Evolutionary conservation across 2,329 filamentous ascomycete genomes (phyloP), one percentile per base, ranked within the genome.

Genomic region (Aspergillus sp.): DNA sequence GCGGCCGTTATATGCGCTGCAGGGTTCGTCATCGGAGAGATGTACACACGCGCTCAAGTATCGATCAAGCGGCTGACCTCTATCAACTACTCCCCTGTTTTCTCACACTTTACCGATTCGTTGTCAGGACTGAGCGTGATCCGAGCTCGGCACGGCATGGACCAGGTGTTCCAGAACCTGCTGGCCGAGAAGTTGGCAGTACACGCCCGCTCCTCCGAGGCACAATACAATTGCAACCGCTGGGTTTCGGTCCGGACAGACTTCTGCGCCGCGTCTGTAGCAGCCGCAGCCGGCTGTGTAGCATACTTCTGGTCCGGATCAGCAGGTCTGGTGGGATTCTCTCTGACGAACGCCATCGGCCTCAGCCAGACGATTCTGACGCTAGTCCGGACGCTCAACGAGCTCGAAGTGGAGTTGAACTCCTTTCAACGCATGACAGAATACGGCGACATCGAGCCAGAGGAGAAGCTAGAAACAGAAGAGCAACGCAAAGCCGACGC

Each of bases 221-320:
- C 83, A 1, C 81, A 79, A 50, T 84, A 79, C 62, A 85, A 85
- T 69, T 81, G 81, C 61, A 86, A 86, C 66, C 80, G 84, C 7
- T 86, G 84, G 84, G 81, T 86, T 2, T 78, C 80, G 1, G 77
- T 86, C 41, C 80, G 84, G 5, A 76, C 84, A 4, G 84, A 86
- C 62, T 78, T 84, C 64, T 80, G 83, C 55, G 84, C 83, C 1
- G 82, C 83, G 0, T 70, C 84, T 1, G 82, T 85, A 10, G 79
- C 81, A 11, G 75, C 84, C 1, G 75, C 76, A 8, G 84, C 83
- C 0, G 84, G 83, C 8, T 76, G 79, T 49, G 83, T 86, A 53
- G 84, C 84, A 5, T 77, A 83, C 63, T 77, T 78, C 11, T 79
- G 78, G 10, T 64, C 76, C 0, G 77, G 84, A 2, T 77, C 80